A percentile compares a stretch with the other conserved stretches of the same genome.
These are phyloP conservation scores for Spathaspora passalidarum DNA, from an alignment of 805 yeast species.

Conservation along the genomic window DNA sequence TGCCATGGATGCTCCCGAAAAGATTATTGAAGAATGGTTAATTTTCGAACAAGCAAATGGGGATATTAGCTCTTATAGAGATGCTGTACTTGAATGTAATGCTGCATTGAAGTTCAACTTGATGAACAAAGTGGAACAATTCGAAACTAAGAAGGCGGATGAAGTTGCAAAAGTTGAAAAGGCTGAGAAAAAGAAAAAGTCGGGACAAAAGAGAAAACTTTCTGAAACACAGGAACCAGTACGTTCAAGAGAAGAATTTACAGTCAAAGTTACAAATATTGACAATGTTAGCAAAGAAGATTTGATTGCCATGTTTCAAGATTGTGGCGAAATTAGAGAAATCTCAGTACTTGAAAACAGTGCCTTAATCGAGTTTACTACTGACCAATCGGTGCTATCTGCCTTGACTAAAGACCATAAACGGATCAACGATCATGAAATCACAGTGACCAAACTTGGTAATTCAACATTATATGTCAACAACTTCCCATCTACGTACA, in stretches of 20 bases:
- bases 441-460: conserved; percentile 44
- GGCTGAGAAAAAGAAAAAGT: neutral
- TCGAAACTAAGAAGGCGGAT: neutral
- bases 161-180: conserved; percentile 2
- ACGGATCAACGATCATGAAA: conserved; percentile 35
- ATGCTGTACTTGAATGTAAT: conserved; percentile 22
- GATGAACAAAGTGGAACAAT: conserved; percentile 10
- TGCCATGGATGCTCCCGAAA: conserved; percentile 49
- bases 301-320: conserved; percentile 45
- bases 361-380: conserved; percentile 60
- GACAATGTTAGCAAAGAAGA: conserved; percentile 32
- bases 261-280: conserved; percentile 53
- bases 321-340: conserved; percentile 56
- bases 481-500: conserved; percentile 62
- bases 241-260: conserved; percentile 57
- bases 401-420: conserved; percentile 63
- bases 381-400: conserved; percentile 45
- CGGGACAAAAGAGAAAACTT: conserved; percentile 10
- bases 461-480: conserved; percentile 67
- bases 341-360: conserved; percentile 22
- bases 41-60: conserved; percentile 36
- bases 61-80: conserved; percentile 15
- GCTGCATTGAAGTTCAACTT: conserved; percentile 13
- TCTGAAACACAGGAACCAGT: conserved; percentile 4
- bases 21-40: conserved; percentile 43